These are phyloP conservation scores for Diaporthe velutina DNA, from an alignment of 2,329 filamentous ascomycete genomes.

Conservation along the genomic window DNA sequence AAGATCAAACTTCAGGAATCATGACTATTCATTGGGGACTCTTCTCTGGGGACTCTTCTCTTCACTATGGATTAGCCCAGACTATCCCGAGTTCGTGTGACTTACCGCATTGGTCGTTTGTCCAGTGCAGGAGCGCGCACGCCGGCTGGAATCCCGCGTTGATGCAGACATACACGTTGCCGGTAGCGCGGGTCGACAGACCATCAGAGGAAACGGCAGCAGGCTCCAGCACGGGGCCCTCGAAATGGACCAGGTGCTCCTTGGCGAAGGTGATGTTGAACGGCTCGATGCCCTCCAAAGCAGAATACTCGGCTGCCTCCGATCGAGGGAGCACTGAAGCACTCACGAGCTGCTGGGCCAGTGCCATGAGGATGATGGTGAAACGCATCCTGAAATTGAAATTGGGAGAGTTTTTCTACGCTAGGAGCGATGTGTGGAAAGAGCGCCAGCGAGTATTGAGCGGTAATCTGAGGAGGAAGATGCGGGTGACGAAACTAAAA, in stretches of 20 bases:
- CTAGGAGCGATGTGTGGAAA: neutral
- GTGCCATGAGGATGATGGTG: neutral
- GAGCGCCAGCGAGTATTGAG: neutral
- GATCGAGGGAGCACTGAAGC: neutral
- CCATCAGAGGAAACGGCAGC: neutral
- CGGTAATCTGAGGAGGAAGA: neutral
- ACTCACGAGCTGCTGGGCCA: neutral
- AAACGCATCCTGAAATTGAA: neutral
- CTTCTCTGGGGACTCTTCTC: too few relatives aligned
- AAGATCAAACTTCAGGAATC: too few relatives aligned
- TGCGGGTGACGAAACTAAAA: neutral
- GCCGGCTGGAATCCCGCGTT: neutral
- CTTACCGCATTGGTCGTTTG: neutral
- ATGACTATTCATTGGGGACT: too few relatives aligned
- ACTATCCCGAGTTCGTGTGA: neutral
- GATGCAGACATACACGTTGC: constrained; percentile 5
- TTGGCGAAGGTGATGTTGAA: neutral
- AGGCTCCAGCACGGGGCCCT: neutral
- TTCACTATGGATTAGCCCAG: too few relatives aligned
- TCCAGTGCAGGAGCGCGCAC: neutral
- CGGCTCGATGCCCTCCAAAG: neutral
- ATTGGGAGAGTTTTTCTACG: neutral
- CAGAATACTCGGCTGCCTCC: neutral
- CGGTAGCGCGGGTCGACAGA: neutral
- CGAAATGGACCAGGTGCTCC: neutral